Evolutionary conservation across 495 filamentous ascomycete species (phyloP).

Genomic region (Aspergillus carlsbadensis): DNA sequence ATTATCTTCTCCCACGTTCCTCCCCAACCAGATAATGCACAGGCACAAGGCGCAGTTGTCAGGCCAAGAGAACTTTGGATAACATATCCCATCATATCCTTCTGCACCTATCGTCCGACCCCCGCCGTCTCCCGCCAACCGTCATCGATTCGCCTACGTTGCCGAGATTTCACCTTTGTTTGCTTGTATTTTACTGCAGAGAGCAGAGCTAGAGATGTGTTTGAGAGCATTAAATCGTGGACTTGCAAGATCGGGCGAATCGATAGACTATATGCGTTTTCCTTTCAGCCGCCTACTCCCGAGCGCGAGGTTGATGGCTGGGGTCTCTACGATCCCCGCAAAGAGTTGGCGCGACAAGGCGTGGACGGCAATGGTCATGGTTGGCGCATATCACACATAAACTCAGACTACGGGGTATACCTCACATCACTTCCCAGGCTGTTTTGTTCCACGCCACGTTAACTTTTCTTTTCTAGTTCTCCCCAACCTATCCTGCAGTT

Average conservation of each 20-base stretch:
- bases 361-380: conserved; percentile 74
- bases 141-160: conserved; percentile 83
- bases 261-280: conserved; percentile 91
- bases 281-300: conserved; percentile 67
- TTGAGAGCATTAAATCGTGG: conserved; percentile 78
- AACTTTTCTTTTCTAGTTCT: conserved; percentile 62
- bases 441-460: conserved; percentile 17
- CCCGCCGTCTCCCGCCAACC: conserved; percentile 67
- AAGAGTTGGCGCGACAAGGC: conserved; percentile 79
- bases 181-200: conserved; percentile 85
- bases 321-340: conserved; percentile 80
- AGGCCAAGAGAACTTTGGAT: conserved; percentile 84
- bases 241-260: conserved; percentile 81
- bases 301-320: conserved; percentile 81
- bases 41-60: conserved; percentile 28
- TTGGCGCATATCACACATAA: conserved; percentile 92
- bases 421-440: not conserved
- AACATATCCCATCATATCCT: conserved; percentile 85
- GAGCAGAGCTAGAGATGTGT: conserved; percentile 76
- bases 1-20: conserved; percentile 60
- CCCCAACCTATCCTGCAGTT: conserved; percentile 88
- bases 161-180: conserved; percentile 89
- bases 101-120: conserved; percentile 68
- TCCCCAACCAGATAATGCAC: conserved; percentile 32
- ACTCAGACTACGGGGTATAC: conserved; percentile 71